These are phyloP conservation scores for Torulaspora indica DNA, from an alignment of 805 yeast genomes.

Conservation along the genomic window DNA sequence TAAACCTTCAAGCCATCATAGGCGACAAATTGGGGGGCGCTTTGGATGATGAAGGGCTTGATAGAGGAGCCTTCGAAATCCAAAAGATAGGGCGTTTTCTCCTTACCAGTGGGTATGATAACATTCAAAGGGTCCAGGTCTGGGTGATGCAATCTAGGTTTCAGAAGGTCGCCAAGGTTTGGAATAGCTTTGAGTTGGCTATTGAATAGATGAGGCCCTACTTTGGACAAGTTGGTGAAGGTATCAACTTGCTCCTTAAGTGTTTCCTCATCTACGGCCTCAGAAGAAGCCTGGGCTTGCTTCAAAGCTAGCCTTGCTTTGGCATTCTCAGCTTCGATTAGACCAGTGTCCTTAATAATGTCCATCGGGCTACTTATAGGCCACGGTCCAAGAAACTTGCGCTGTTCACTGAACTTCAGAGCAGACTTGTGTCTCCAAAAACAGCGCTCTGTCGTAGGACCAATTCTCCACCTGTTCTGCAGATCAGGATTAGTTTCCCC, in stretches of 20 bases:
- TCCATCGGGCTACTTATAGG: constrained; percentile 49
- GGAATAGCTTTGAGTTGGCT: constrained; percentile 50
- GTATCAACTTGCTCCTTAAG: constrained; percentile 52
- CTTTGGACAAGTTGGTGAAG: constrained; percentile 52
- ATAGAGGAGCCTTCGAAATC: constrained; percentile 81
- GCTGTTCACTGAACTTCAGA: constrained; percentile 47
- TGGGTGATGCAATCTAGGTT: constrained; percentile 71
- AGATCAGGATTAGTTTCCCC: constrained; percentile 53
- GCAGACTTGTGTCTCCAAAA: constrained; percentile 65
- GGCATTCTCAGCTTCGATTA: constrained; percentile 59
- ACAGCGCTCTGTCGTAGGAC: constrained; percentile 79
- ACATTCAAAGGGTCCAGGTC: constrained; percentile 92
- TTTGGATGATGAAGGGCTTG: constrained; percentile 75
- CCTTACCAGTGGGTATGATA: constrained; percentile 42
- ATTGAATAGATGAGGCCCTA: constrained; percentile 57
- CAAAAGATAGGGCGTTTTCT: constrained; percentile 47
- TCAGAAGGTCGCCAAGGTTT: constrained; percentile 55
- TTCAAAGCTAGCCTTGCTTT: constrained; percentile 50
- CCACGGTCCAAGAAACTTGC: constrained; percentile 75
- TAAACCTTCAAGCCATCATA: constrained; percentile 87
- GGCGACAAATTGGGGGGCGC: constrained; percentile 76
- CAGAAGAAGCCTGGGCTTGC: constrained; percentile 49
- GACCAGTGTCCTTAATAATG: constrained; percentile 59
- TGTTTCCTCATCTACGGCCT: constrained; percentile 41
- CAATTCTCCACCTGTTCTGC: constrained; percentile 76